A percentile compares a stretch with the other conserved stretches of the same genome.
These are phyloP conservation scores for Ceratobasidium theobromae DNA, from an alignment of 1,284 basidiomycete species.

Conservation along the genomic window DNA sequence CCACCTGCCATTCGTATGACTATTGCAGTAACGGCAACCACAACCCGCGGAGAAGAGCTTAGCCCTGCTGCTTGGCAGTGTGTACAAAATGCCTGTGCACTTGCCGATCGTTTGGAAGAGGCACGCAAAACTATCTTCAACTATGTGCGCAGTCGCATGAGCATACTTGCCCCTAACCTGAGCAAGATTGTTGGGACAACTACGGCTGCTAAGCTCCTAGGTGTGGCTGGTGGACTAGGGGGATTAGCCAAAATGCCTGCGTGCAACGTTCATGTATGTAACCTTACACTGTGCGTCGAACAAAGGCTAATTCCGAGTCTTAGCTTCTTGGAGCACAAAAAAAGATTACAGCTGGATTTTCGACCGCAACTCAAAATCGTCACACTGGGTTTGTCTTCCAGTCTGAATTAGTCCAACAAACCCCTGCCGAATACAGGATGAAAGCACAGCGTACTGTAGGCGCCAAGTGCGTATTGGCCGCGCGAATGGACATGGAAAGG, in stretches of 20 bases:
- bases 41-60: conserved; percentile 78
- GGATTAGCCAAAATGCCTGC: conserved; percentile 93
- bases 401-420: conserved; percentile 80
- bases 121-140: conserved; percentile 93
- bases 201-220: conserved; percentile 96
- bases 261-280: conserved; percentile 88
- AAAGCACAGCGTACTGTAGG: conserved; percentile 92
- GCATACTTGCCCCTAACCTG: conserved; percentile 95
- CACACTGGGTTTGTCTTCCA: conserved; percentile 98
- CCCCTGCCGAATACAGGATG: conserved; percentile 88
- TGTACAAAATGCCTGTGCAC: conserved; percentile 81
- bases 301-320: not conserved
- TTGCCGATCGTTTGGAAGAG: conserved; percentile 85
- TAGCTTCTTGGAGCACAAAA: conserved; percentile 92
- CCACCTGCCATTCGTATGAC: conserved; percentile 95
- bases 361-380: conserved; percentile 73
- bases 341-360: conserved; percentile 86
- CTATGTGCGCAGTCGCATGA: conserved; percentile 99
- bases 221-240: conserved; percentile 91
- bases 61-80: conserved; percentile 73
- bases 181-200: conserved; percentile 97
- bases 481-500: conserved; percentile 88
- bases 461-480: conserved; percentile 88
- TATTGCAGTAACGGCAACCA: conserved; percentile 93
- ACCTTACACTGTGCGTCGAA: not conserved